Percentiles rank a stretch among this genome's conserved stretches.
phyloP scores from a whole-genome alignment of 2,329 filamentous ascomycete genomes.

The Pyricularia grisea region DNA sequence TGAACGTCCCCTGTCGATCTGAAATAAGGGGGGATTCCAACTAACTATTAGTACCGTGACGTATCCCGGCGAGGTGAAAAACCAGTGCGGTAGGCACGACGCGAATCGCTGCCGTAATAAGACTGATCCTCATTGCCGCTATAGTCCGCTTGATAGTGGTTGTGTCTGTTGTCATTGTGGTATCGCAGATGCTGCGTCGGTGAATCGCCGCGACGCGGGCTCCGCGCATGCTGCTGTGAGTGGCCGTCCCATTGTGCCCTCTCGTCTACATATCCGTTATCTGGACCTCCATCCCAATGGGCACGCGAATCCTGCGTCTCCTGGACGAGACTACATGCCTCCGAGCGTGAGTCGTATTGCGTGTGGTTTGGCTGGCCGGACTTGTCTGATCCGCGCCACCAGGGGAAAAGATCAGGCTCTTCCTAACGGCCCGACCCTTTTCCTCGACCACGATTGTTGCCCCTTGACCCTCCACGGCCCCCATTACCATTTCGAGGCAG shows the following conservation, averaged over 20 bases:
- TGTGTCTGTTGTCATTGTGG: background rate
- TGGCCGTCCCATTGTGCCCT: background rate
- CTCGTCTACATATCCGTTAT: background rate
- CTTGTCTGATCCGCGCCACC: background rate
- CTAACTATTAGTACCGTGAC: background rate
- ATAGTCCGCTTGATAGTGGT: background rate
- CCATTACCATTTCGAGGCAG: slow-evolving; percentile 1
- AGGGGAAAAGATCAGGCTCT: background rate
- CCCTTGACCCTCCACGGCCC: background rate
- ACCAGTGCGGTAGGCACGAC: background rate
- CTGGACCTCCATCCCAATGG: background rate
- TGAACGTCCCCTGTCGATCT: background rate
- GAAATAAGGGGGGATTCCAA: background rate
- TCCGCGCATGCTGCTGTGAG: background rate
- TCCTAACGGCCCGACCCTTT: slow-evolving; percentile 1
- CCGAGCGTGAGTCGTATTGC: background rate
- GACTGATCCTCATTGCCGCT: background rate
- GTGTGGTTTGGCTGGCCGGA: background rate
- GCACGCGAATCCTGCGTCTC: background rate
- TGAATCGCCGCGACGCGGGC: background rate
- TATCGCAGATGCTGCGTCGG: background rate
- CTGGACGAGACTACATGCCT: background rate
- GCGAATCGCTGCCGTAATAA: background rate
- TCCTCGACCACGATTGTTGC: background rate
- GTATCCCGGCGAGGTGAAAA: background rate